A percentile compares a stretch with the other conserved stretches of the same genome.
Evolutionary conservation across 768 basidiomycete species (phyloP).

Genomic region (Tremella yokohamensis): DNA sequence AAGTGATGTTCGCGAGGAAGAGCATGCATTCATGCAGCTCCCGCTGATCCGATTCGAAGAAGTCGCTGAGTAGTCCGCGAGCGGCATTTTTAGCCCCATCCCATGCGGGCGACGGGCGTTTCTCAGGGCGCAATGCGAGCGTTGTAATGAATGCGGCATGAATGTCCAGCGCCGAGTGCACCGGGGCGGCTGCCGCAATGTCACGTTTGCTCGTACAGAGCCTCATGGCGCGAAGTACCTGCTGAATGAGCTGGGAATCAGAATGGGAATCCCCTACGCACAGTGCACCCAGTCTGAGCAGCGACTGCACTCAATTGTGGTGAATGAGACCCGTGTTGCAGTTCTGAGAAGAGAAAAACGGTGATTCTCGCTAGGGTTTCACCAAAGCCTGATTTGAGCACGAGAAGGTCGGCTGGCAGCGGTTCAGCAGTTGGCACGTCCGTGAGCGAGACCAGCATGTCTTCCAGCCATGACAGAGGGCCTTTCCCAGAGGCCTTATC

Average conservation of each 20-base stretch:
- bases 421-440: constrained; percentile 4
- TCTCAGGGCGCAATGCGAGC: constrained; percentile 55
- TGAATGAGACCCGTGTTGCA: constrained; percentile 72
- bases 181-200: background rate
- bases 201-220: constrained; percentile 14
- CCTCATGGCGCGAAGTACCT: constrained; percentile 19
- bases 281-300: constrained; percentile 63
- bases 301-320: constrained; percentile 59
- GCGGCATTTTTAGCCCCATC: constrained; percentile 53
- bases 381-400: constrained; percentile 52
- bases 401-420: too few relatives aligned
- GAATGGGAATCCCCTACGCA: constrained; percentile 53
- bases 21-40: constrained; percentile 40
- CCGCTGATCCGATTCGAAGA: constrained; percentile 50
- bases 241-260: background rate
- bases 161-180: constrained; percentile 55
- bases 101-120: constrained; percentile 55
- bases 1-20: constrained; percentile 24
- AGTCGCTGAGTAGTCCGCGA: constrained; percentile 51
- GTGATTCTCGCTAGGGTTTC: constrained; percentile 69
- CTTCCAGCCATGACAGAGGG: constrained; percentile 63
- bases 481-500: background rate
- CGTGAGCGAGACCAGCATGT: constrained; percentile 58
- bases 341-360: constrained; percentile 72
- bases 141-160: constrained; percentile 57